A percentile compares a stretch with the other conserved stretches of the same genome.
phyloP scores from a whole-genome alignment of 345 rosid genomes.

The Populus tremula region DNA sequence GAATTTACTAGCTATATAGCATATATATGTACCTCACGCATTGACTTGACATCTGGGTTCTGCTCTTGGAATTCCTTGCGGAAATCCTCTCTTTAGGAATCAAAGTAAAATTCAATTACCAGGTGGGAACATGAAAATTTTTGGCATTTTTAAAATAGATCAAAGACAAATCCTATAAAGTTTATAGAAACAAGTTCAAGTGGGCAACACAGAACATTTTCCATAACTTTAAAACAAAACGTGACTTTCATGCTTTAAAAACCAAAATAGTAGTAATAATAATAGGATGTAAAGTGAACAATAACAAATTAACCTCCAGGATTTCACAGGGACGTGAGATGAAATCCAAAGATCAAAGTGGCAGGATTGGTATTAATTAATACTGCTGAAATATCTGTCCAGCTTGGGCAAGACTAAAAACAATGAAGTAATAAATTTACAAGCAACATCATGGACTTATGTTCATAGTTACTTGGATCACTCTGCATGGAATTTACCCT shows the following conservation, averaged over 20 bases:
- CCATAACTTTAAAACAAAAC: background rate
- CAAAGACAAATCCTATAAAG: background rate
- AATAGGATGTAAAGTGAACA: background rate
- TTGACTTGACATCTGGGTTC: conserved; percentile 83
- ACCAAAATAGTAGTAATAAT: background rate
- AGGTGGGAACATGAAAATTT: background rate
- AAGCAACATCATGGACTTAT: no score
- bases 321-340: background rate
- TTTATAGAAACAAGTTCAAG: background rate
- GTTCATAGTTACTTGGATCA: no score
- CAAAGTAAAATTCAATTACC: conserved; percentile 13
- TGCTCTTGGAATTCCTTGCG: conserved; percentile 81
- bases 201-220: background rate
- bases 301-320: background rate
- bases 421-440: no score
- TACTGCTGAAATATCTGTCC: background rate
- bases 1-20: no score
- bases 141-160: background rate
- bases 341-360: background rate
- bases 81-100: conserved; percentile 67
- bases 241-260: background rate
- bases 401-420: background rate
- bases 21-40: conserved; percentile 69
- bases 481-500: no score
- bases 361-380: background rate